Evolutionary conservation across 768 basidiomycete species (phyloP).

Genomic region (Psilocybe cyanescens): DNA sequence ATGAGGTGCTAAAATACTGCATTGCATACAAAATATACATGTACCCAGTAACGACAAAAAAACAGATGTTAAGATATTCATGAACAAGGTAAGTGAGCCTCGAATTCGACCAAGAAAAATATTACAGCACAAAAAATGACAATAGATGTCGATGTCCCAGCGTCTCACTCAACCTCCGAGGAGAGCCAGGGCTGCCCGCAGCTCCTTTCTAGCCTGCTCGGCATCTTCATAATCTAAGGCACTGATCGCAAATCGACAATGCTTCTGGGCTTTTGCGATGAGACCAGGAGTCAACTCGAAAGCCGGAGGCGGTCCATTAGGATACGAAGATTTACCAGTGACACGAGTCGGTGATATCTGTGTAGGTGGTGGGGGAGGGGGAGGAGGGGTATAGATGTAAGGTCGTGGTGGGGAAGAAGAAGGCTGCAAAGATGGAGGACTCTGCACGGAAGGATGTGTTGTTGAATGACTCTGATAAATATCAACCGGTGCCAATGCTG

Average conservation of each 20-base stretch:
- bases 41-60: not conserved
- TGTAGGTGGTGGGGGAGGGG: constrained; percentile 11
- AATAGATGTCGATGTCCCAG: no score
- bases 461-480: constrained; percentile 7
- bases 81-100: not conserved
- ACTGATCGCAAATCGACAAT: constrained; percentile 90
- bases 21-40: not conserved
- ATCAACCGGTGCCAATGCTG: constrained; percentile 13
- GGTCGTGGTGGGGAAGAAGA: constrained; percentile 22
- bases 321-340: constrained; percentile 7
- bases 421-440: constrained; percentile 16
- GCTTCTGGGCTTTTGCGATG: constrained; percentile 84
- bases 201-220: constrained; percentile 83
- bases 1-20: not conserved
- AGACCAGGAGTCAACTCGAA: constrained; percentile 64
- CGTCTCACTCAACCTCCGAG: constrained; percentile 51
- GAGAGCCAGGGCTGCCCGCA: constrained; percentile 72
- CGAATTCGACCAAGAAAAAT: constrained; percentile 2
- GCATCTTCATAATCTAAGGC: constrained; percentile 96
- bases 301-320: constrained; percentile 20
- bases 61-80: not conserved
- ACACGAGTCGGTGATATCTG: constrained; percentile 16
- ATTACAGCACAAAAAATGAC: not conserved
- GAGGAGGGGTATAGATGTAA: constrained; percentile 24
- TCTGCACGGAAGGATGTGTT: constrained; percentile 10